phyloP scores from a whole-genome alignment of 352 stramenopile genomes.

The Globisporangium orthogonon region DNA sequence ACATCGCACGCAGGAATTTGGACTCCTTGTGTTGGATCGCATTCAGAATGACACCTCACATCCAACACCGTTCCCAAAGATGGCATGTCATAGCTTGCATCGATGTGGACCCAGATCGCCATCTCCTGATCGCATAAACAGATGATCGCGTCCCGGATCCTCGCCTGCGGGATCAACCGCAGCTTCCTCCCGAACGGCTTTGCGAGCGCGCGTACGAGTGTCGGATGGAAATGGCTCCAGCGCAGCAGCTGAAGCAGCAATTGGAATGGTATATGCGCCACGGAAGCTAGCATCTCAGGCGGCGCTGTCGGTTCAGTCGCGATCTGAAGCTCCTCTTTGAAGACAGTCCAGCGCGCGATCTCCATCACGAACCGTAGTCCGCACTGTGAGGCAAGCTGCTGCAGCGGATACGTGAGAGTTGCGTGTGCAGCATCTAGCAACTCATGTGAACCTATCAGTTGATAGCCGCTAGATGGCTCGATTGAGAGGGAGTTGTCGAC shows the following conservation, averaged over 20 bases:
- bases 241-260: slow-evolving; percentile 54
- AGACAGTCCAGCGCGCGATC: slow-evolving; percentile 23
- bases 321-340: neutral
- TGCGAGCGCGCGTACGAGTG: slow-evolving; percentile 22
- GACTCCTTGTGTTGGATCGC: neutral
- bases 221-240: slow-evolving; percentile 68
- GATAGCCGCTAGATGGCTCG: neutral
- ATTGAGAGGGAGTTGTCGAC: neutral
- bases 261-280: slow-evolving; percentile 59
- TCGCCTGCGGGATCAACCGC: slow-evolving; percentile 34
- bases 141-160: slow-evolving; percentile 28
- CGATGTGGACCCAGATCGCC: slow-evolving; percentile 24
- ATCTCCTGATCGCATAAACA: slow-evolving; percentile 18
- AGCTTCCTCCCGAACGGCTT: slow-evolving; percentile 49
- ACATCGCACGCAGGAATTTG: neutral
- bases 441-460: neutral
- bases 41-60: neutral
- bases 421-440: slow-evolving; percentile 10
- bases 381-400: slow-evolving; percentile 34
- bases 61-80: neutral
- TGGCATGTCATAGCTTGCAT: neutral
- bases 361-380: slow-evolving; percentile 55
- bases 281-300: slow-evolving; percentile 26
- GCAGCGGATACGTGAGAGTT: slow-evolving; percentile 19
- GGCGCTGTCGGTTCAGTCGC: neutral